These are phyloP conservation scores for Bidens hawaiensis DNA, from an alignment of 140 eudicot genomes.

Conservation along the genomic window DNA sequence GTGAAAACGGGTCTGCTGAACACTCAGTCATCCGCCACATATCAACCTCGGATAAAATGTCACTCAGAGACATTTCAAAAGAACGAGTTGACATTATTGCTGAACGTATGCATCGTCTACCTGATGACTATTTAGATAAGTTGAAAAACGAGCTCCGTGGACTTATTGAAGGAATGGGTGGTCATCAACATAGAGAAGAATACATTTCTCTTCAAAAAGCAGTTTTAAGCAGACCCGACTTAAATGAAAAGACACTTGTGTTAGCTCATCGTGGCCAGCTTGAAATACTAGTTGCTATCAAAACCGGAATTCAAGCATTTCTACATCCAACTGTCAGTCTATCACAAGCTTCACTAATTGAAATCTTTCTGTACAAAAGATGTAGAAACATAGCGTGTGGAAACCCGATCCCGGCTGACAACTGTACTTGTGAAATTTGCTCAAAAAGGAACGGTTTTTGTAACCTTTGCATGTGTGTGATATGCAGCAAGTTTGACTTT, in stretches of 20 bases:
- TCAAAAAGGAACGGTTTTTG: conserved; percentile 77
- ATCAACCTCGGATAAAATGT: conserved; percentile 67
- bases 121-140: conserved; percentile 67
- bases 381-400: conserved; percentile 94
- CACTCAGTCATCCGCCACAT: conserved; percentile 64
- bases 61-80: conserved; percentile 55
- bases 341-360: conserved; percentile 80
- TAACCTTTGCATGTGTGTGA: conserved; percentile 93
- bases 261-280: conserved; percentile 75
- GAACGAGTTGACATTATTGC: conserved; percentile 69
- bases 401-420: conserved; percentile 73
- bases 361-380: conserved; percentile 68
- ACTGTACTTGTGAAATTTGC: conserved; percentile 77
- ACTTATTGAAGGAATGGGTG: conserved; percentile 81
- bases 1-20: conserved; percentile 56
- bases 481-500: conserved; percentile 90
- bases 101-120: conserved; percentile 77
- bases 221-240: conserved; percentile 61
- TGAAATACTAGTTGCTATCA: conserved; percentile 83
- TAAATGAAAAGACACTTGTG: conserved; percentile 56
- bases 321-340: conserved; percentile 81
- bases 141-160: conserved; percentile 69
- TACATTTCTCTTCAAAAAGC: conserved; percentile 61
- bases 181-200: conserved; percentile 83
- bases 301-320: conserved; percentile 90